Evolutionary conservation across 129 eudicot species (phyloP), one percentile per base, ranked within the genome.

Genomic region (Lactuca saligna): DNA sequence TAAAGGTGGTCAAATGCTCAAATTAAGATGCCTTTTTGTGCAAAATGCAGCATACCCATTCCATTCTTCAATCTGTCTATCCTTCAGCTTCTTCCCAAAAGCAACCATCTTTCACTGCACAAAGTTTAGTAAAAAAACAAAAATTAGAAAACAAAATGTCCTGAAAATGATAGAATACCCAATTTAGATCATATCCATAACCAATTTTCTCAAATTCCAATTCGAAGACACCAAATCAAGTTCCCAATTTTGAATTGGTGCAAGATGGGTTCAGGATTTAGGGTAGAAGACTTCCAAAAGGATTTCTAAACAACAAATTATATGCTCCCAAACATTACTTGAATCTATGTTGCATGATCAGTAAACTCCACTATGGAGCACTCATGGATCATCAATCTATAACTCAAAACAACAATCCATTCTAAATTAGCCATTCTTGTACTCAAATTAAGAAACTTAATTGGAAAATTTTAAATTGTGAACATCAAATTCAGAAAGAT

Each of bases 31-130:
- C 38, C 10, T 16, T 35, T 35, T 7, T 8, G 16, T 32, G 48
- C 5, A 49, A 54, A 64, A 35, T 11, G 78, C 29, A 29, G 17
- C 75, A 46, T 84, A 92, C 98, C 87, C 89, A 66, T 84, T 87
- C 98, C 98, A 92, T 88, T 88, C 96, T 89, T 84, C 91, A 49
- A 88, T 82, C 71, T 88, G 98, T 69, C 98, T 81, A 50, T 92
- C 95, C 87, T 88, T 88, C 86, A 92, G 69, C 89, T 88, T 92
- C 57, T 92, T 92, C 84, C 98, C 98, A 37, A 92, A 92, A 34
- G 95, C 98, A 77, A 92, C 98, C 98, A 92, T 92, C 82, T 82
- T 51, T 82, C 68, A 62, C 86, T 84, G 81, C 85, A 69, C 7
- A 70, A 50, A 65, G 29, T 6, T 32, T 20, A 29, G n/a, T 8